Evolutionary conservation across 106 monocot species (phyloP).

Genomic region (Platanthera guangdongensis): DNA sequence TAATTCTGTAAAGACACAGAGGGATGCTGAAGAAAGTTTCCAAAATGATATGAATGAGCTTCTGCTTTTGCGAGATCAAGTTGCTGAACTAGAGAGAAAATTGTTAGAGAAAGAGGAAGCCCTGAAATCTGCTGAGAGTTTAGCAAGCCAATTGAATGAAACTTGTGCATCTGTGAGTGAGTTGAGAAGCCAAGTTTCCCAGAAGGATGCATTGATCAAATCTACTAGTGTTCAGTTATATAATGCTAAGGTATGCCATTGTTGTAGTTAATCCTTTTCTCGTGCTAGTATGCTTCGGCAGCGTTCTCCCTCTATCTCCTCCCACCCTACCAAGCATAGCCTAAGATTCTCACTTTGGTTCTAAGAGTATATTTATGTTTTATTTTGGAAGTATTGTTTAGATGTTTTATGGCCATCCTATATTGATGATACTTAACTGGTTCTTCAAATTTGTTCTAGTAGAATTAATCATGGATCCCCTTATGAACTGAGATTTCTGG

Average conservation of each 20-base stretch:
- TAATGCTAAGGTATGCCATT: conserved; percentile 58
- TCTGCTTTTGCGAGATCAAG: conserved; percentile 39
- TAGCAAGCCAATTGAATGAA: conserved; percentile 39
- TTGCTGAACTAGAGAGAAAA: conserved; percentile 52
- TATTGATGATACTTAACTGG: neutral
- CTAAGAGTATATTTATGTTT: neutral
- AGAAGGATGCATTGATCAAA: conserved; percentile 70
- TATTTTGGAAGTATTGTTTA: neutral
- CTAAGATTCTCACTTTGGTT: neutral
- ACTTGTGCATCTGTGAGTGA: conserved; percentile 33
- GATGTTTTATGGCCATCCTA: neutral
- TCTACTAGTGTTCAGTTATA: conserved; percentile 53
- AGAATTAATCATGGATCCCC: neutral
- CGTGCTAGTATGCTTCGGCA: neutral
- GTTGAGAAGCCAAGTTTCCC: conserved; percentile 32
- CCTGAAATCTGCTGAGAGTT: conserved; percentile 53
- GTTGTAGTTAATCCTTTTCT: neutral
- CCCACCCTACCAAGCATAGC: too few species aligned
- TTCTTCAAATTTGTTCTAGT: neutral
- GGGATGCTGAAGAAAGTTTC: conserved; percentile 28
- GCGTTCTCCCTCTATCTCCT: too few species aligned
- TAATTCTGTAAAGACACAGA: conserved; percentile 31
- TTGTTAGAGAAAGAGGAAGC: conserved; percentile 70
- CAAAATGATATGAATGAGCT: conserved; percentile 50
- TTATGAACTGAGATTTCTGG: neutral